These are phyloP conservation scores for Cladophialophora carrionii DNA, from an alignment of 2,329 filamentous ascomycete species.

Conservation along the genomic window DNA sequence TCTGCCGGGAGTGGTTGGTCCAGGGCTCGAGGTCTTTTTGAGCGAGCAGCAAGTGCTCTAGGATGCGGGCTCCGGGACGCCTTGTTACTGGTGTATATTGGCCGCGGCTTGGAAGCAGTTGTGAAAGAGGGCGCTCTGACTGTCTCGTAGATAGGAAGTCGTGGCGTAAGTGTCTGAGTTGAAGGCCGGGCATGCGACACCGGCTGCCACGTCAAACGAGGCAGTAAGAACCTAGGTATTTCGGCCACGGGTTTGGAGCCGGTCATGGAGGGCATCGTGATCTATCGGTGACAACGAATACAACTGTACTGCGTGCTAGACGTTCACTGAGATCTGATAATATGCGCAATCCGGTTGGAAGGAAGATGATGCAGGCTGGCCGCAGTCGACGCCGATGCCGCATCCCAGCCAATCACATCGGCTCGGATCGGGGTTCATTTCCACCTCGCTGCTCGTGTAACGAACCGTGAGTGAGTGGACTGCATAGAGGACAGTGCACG, in stretches of 20 bases:
- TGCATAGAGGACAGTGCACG: too few species aligned
- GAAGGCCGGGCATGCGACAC: conserved; percentile 23
- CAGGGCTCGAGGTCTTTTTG: conserved; percentile 21
- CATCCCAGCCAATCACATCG: not conserved
- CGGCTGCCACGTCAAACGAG: conserved; percentile 46
- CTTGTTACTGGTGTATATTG: conserved; percentile 18
- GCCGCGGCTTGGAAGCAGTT: conserved; percentile 17
- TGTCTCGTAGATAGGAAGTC: conserved; percentile 13
- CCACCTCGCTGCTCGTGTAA: not conserved
- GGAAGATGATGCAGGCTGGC: not conserved
- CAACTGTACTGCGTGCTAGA: not conserved
- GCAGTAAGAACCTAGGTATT: conserved; percentile 50
- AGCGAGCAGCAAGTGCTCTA: conserved; percentile 15
- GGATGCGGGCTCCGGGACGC: conserved; percentile 3
- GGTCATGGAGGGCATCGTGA: conserved; percentile 43
- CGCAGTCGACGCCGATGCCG: not conserved
- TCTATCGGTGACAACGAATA: not conserved
- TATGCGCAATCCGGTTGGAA: not conserved
- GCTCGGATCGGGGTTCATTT: not conserved
- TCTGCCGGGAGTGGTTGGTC: conserved; percentile 23
- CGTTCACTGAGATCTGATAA: not conserved
- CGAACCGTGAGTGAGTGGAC: not conserved
- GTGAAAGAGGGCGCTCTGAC: conserved; percentile 22
- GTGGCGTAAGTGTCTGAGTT: conserved; percentile 21
- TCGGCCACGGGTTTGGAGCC: conserved; percentile 48